A percentile compares a stretch with the other conserved stretches of the same genome.
phyloP scores from a whole-genome alignment of 176 grass and related monocot genomes.

The Carex scoparia region DNA sequence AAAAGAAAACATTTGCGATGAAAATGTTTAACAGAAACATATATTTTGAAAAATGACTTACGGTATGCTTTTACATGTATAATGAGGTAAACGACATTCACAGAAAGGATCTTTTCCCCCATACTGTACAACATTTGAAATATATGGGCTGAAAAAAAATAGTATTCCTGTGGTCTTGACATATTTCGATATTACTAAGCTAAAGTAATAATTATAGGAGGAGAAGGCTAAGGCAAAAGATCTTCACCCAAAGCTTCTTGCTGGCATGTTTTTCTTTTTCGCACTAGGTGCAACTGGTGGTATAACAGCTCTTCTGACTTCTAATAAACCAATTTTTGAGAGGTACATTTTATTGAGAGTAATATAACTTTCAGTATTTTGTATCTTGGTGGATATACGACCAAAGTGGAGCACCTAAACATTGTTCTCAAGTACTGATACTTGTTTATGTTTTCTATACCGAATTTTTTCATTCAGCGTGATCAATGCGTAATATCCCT shows the following conservation, averaged over 20 bases:
- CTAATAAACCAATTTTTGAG: slow-evolving; percentile 83
- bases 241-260: slow-evolving; percentile 85
- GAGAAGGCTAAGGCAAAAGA: slow-evolving; percentile 92
- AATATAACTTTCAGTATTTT: neutral
- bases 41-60: neutral
- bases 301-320: slow-evolving; percentile 76
- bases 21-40: neutral
- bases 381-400: neutral
- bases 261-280: slow-evolving; percentile 98
- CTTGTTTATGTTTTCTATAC: neutral
- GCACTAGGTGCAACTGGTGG: slow-evolving; percentile 74
- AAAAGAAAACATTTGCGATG: neutral
- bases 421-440: neutral
- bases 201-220: slow-evolving; percentile 39
- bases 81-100: neutral
- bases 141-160: neutral
- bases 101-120: neutral
- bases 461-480: neutral
- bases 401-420: neutral
- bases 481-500: neutral
- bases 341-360: slow-evolving; percentile 42
- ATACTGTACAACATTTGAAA: neutral
- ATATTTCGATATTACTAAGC: neutral
- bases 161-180: neutral
- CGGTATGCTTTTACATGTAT: neutral